Evolutionary conservation across 1,139 yeast species (phyloP), one percentile per base, ranked within the genome.

Genomic region (Eremothecium sinecaudum): DNA sequence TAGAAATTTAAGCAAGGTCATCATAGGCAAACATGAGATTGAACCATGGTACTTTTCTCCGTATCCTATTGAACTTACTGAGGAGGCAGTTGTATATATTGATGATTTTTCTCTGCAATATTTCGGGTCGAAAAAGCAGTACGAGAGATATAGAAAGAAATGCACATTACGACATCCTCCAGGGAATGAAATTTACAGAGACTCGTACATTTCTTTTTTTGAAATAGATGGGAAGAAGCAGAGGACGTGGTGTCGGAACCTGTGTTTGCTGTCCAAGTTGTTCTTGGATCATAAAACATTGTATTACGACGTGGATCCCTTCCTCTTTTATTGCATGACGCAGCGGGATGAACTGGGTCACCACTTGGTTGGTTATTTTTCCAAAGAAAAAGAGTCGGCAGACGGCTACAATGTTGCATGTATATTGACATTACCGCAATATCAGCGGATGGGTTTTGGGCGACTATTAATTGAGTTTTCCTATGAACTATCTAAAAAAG

Each of bases 31-130:
- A 43, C 86, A 78, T 58, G 82, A 82, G 43, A 83, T 92, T 32
- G 99, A 90, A 55, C 98, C 99, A 2, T 90, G 99, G 99, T 92
- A 90, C 60, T 90, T 92, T 53, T 82, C 95, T 2, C 97, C 99
- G 0, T 90, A 92, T 56, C 99, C 99, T 0, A 69, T 84, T 11
- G 98, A 90, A 55, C 69, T 86, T 38, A 86, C 96, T 0, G 97
- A 87, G 47, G 92, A 79, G 44, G 97, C 87, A 51, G 76, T 71
- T 39, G 72, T 90, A 15, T 92, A 80, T 56, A 79, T 92, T 29
- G 92, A 95, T 61, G 97, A 87, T 59, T 90, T 82, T 55, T 78
- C 96, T 2, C 61, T 92, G 41, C 76, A 82, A 37, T 92, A 83
- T 58, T 90, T 83, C 61, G 94, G 94, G 1, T 82, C 94, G 0